Evolutionary conservation across 1,284 basidiomycete genomes (phyloP).

Genomic region (Mycena citricolor): DNA sequence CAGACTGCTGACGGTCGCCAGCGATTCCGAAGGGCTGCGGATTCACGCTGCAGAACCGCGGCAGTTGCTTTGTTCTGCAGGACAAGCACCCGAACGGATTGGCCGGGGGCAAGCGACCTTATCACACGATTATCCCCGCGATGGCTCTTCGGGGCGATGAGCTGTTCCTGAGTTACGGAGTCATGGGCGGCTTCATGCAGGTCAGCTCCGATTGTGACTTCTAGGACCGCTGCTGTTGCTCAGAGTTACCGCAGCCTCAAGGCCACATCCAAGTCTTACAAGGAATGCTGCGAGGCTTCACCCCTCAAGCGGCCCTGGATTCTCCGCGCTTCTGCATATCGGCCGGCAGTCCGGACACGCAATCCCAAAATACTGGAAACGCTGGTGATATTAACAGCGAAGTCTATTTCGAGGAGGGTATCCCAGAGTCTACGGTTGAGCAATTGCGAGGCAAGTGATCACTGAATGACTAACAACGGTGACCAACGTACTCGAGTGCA

Average conservation of each 20-base stretch:
- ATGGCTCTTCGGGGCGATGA: constrained; percentile 83
- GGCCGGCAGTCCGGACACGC: constrained; percentile 71
- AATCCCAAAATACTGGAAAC: constrained; percentile 43
- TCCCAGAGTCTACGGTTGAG: constrained; percentile 58
- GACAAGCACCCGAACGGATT: constrained; percentile 84
- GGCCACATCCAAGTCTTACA: constrained; percentile 94
- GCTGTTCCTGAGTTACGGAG: constrained; percentile 86
- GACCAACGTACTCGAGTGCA: constrained; percentile 27
- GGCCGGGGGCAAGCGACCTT: constrained; percentile 84
- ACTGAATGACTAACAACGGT: too few relatives aligned
- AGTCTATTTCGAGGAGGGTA: constrained; percentile 87
- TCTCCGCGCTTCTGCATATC: constrained; percentile 96
- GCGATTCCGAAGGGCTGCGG: constrained; percentile 92
- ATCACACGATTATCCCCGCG: constrained; percentile 95
- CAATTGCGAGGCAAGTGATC: constrained; percentile 56
- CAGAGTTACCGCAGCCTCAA: constrained; percentile 60
- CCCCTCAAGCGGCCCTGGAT: constrained; percentile 83
- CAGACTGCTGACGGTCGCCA: too few relatives aligned
- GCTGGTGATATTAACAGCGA: constrained; percentile 76
- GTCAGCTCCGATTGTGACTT: constrained; percentile 30
- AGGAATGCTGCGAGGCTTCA: constrained; percentile 85
- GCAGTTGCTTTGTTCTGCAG: constrained; percentile 78
- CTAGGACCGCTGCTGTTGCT: not conserved
- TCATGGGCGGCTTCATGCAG: constrained; percentile 97
- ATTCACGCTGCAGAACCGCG: constrained; percentile 95